Percentiles rank a stretch among this genome's conserved stretches.
phyloP scores from a whole-genome alignment of 345 rosid species.

The Heritiera fomes region DNA sequence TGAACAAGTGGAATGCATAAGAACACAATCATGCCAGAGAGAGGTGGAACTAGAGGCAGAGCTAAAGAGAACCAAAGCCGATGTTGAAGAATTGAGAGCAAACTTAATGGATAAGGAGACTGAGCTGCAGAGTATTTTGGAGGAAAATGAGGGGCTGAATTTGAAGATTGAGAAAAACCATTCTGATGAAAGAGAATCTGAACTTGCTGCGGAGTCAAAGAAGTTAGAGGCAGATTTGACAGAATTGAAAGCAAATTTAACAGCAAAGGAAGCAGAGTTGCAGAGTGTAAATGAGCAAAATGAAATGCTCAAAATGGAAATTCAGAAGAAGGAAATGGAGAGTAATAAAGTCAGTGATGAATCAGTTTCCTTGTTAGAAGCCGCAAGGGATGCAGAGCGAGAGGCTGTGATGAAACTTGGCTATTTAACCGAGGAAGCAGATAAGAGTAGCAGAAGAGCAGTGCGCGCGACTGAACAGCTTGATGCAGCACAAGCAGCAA shows the following conservation, averaged over 20 bases:
- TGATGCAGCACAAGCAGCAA: conserved; percentile 71
- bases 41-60: conserved; percentile 58
- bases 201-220: conserved; percentile 44
- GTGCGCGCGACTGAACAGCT: conserved; percentile 64
- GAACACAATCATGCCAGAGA: conserved; percentile 55
- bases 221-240: conserved; percentile 54
- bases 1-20: conserved; percentile 64
- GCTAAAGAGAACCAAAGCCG: conserved; percentile 42
- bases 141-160: conserved; percentile 54
- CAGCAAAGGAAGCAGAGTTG: conserved; percentile 59
- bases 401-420: conserved; percentile 66
- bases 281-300: conserved; percentile 48
- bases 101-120: conserved; percentile 61
- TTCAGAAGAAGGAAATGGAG: conserved; percentile 53
- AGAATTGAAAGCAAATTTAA: conserved; percentile 51
- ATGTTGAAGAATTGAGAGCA: conserved; percentile 55
- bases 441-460: conserved; percentile 65
- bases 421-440: conserved; percentile 65
- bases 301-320: conserved; percentile 53
- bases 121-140: conserved; percentile 44
- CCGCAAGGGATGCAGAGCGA: conserved; percentile 53
- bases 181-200: conserved; percentile 40
- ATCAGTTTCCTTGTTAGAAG: conserved; percentile 42
- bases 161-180: conserved; percentile 43
- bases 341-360: conserved; percentile 42